These are phyloP conservation scores for Nepenthes gracilis DNA, from an alignment of 148 eudicot species.

Conservation along the genomic window DNA sequence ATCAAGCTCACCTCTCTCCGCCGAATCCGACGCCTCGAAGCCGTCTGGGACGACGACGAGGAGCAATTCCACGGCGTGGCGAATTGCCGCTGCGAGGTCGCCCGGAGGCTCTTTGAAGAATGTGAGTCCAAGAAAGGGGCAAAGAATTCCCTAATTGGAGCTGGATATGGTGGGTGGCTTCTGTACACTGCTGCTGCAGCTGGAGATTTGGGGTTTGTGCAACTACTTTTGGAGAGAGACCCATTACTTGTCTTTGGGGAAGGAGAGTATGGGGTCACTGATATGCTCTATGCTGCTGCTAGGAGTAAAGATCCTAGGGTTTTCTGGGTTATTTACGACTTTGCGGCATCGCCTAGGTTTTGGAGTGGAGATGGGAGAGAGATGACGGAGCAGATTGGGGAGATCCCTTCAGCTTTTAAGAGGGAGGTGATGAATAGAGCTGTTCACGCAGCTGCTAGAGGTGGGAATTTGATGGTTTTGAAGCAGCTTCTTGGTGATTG, in stretches of 20 bases:
- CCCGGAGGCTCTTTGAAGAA: slow-evolving; percentile 48
- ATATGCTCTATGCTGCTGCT: slow-evolving; percentile 82
- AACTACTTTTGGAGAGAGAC: slow-evolving; percentile 35
- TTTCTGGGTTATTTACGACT: slow-evolving; percentile 53
- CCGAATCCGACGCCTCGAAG: slow-evolving; percentile 77
- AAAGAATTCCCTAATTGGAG: slow-evolving; percentile 45
- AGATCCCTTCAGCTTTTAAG: slow-evolving; percentile 51
- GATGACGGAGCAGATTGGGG: slow-evolving; percentile 29
- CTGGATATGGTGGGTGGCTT: slow-evolving; percentile 95
- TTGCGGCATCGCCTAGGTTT: slow-evolving; percentile 70
- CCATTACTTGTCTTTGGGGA: slow-evolving; percentile 90
- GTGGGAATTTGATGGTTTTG: slow-evolving; percentile 67
- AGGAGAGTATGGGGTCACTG: slow-evolving; percentile 95
- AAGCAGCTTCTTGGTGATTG: slow-evolving; percentile 53
- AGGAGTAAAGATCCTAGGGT: slow-evolving; percentile 62
- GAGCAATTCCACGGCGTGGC: slow-evolving; percentile 63
- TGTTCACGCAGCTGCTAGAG: slow-evolving; percentile 89
- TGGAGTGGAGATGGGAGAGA: slow-evolving; percentile 10
- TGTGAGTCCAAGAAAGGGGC: slow-evolving; percentile 27
- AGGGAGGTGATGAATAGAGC: slow-evolving; percentile 79
- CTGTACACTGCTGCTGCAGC: slow-evolving; percentile 91
- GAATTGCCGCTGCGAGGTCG: slow-evolving; percentile 54
- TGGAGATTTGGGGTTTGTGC: slow-evolving; percentile 63
- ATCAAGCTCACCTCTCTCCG: slow-evolving; percentile 78
- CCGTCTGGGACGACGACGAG: slow-evolving; percentile 68